Evolutionary conservation across 805 yeast genomes (phyloP), one percentile per base, ranked within the genome.

Genomic region (Sugiyamaella boreocaroliniensis): DNA sequence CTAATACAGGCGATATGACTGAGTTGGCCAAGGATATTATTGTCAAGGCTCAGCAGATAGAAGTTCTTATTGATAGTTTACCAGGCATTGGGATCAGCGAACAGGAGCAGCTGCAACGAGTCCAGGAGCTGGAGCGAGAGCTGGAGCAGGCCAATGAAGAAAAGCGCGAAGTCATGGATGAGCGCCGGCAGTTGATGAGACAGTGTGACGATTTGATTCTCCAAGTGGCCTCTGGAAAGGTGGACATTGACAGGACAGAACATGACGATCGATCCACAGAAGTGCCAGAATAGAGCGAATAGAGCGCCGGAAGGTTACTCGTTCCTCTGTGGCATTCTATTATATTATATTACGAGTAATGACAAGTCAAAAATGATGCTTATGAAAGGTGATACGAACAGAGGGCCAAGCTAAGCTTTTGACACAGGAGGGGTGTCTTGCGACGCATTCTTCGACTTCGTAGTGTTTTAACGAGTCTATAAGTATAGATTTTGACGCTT

Each of bases 51-150:
- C 78, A 95, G 61, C 98, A 93, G 66, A 86, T 92, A 14, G 78
- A 87, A 41, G 82, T 86, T 62, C 78, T 92, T 26, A 89, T 92
- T 41, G 95, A 87, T 64, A 81, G 95, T 2, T 72, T 92, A 43
- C 99, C 99, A 0, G 98, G 97, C 11, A 87, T 89, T 2, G 97
- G 95, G 8, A 90, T 85, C 0, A 80, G 90, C 1, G 85, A 86
- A 20, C 79, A 76, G 45, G 83, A 80, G 51, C 98, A 90, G 68
- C 66, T 89, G 65, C 69, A 71, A 26, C 76, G 77, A 54, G 86
- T 92, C 15, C 78, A 76, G 48, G 73, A 72, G 12, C 71, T 93
- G 46, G 85, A 86, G 47, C 65, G 66, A 45, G 87, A 86, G 58
- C 69, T 90, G 51, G 74, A 76, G 11, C 70, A 73, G 11, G 80